Conservation (phyloP, 2,329 filamentous ascomycete species). For the Lomentospora prolificans region DNA sequence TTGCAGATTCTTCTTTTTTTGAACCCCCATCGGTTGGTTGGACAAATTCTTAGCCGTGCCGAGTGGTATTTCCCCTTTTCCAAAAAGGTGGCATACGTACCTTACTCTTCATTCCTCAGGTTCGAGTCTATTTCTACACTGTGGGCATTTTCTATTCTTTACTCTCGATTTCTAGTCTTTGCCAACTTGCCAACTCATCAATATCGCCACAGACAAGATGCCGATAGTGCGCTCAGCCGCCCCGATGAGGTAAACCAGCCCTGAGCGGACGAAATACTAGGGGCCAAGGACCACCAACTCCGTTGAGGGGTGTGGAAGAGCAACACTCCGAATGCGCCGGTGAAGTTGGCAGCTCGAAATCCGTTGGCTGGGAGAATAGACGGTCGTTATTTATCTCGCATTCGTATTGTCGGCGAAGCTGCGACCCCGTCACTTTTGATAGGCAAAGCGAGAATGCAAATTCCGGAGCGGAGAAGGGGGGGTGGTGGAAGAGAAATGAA, state of each 20-base stretch:
- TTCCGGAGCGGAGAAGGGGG: not conserved
- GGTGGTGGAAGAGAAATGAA: not conserved
- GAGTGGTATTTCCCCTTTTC: not conserved
- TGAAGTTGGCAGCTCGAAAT: too few relatives aligned
- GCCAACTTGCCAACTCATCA: conserved; percentile 3
- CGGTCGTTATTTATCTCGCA: not conserved
- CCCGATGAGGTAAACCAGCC: not conserved
- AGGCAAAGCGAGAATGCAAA: not conserved
- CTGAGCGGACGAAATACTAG: too few relatives aligned
- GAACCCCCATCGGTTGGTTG: not conserved
- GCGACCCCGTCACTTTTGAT: not conserved
- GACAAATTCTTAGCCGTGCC: too few relatives aligned
- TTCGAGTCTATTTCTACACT: not conserved
- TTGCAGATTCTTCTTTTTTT: not conserved
- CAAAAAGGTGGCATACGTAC: too few relatives aligned
- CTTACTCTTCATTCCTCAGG: not conserved
- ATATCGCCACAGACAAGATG: conserved; percentile 4
- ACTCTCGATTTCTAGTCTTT: not conserved
- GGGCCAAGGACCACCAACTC: too few relatives aligned
- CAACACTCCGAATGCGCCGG: too few relatives aligned
- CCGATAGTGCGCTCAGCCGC: too few relatives aligned
- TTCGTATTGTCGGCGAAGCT: conserved; percentile 1
- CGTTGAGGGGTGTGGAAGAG: too few relatives aligned
- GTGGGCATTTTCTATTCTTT: not conserved
- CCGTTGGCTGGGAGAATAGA: not conserved